These are phyloP conservation scores for Wickerhamomyces mucosus DNA, from an alignment of 805 yeast genomes.

Conservation along the genomic window DNA sequence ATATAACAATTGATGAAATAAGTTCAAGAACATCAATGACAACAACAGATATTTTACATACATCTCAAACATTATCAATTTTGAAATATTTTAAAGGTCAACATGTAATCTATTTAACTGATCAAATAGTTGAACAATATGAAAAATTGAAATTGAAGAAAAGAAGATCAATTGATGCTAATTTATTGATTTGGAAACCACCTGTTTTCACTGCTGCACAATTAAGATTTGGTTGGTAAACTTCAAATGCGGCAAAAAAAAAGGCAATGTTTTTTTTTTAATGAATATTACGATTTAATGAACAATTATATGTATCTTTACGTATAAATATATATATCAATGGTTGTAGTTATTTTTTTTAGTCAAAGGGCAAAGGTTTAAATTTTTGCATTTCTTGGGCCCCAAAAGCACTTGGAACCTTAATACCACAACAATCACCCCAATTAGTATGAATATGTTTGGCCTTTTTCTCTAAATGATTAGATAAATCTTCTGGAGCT, in stretches of 20 bases:
- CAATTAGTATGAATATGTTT: constrained; percentile 46
- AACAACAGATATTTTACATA: constrained; percentile 88
- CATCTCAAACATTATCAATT: constrained; percentile 85
- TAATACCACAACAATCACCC: constrained; percentile 98
- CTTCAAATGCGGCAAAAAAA: neutral
- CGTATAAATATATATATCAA: neutral
- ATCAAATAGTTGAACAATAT: constrained; percentile 68
- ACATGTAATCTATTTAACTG: constrained; percentile 79
- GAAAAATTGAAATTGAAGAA: constrained; percentile 60
- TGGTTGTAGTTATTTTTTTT: constrained; percentile 3
- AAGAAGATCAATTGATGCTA: constrained; percentile 67
- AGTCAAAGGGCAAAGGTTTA: constrained; percentile 62
- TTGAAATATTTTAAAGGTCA: constrained; percentile 91
- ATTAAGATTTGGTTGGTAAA: constrained; percentile 87
- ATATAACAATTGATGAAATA: constrained; percentile 80
- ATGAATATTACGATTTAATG: constrained; percentile 1
- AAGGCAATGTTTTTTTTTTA: constrained; percentile 1
- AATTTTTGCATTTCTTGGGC: constrained; percentile 51
- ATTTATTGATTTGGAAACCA: constrained; percentile 79
- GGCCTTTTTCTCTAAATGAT: constrained; percentile 22
- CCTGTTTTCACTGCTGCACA: constrained; percentile 94
- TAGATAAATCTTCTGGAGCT: constrained; percentile 65
- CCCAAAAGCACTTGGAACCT: constrained; percentile 91
- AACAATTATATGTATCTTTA: neutral
- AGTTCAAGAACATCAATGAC: constrained; percentile 87